A percentile compares a stretch with the other conserved stretches of the same genome.
Conservation (phyloP, 2,329 filamentous ascomycete species). For the Ceratocystis lukuohia region DNA sequence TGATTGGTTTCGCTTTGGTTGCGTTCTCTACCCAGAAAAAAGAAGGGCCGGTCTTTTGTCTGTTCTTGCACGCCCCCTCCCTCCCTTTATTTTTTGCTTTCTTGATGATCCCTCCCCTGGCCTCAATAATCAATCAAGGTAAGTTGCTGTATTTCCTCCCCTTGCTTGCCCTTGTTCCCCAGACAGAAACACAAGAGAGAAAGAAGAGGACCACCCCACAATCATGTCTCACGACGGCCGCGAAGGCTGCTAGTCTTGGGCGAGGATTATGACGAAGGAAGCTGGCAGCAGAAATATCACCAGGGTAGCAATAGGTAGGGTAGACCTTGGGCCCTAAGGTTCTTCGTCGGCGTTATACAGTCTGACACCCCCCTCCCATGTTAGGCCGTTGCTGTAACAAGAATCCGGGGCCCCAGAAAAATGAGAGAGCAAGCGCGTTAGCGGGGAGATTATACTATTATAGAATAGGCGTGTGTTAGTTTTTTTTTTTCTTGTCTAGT, state of each 20-base stretch:
- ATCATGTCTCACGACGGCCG: not conserved
- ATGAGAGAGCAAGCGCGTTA: not conserved
- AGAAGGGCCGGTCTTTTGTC: not conserved
- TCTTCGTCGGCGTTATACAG: not conserved
- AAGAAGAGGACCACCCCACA: constrained; percentile 1
- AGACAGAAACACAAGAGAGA: not conserved
- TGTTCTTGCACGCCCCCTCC: not conserved
- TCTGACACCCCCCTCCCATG: not conserved
- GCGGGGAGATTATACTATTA: not conserved
- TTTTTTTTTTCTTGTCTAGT: not conserved
- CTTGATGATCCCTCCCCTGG: not conserved
- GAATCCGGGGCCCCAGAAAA: constrained; percentile 7
- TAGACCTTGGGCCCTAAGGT: no score
- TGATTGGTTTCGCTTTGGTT: not conserved
- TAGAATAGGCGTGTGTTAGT: not conserved
- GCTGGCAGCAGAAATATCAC: not conserved
- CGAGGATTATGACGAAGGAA: not conserved
- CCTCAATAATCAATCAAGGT: not conserved
- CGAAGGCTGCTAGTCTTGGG: not conserved
- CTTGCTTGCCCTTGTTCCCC: not conserved
- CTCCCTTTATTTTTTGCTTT: not conserved
- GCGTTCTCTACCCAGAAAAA: not conserved
- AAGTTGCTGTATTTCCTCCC: not conserved
- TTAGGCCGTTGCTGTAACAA: not conserved
- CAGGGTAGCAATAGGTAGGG: no score